phyloP scores from a whole-genome alignment of 768 basidiomycete genomes.

The Dentipellis fragilis region DNA sequence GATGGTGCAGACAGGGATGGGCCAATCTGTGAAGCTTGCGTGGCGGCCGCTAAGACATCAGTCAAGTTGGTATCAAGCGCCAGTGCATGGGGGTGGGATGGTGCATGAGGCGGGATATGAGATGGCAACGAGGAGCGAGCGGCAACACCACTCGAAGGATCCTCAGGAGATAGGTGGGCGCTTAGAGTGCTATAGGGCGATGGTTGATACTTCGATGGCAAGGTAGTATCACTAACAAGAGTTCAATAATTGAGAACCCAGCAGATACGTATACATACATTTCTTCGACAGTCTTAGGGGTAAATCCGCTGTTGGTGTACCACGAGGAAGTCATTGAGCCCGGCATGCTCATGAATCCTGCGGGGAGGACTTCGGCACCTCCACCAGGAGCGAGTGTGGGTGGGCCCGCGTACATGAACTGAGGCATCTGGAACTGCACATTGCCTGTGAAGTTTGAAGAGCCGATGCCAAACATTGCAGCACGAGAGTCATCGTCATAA shows the following conservation, averaged over 20 bases:
- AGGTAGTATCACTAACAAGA: background rate
- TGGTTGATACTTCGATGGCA: background rate
- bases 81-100: background rate
- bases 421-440: slow-evolving; percentile 46
- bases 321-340: slow-evolving; percentile 12
- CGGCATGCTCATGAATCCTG: background rate
- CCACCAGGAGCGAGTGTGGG: slow-evolving; percentile 62
- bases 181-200: background rate
- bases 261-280: slow-evolving; percentile 4
- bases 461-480: background rate
- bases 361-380: slow-evolving; percentile 63
- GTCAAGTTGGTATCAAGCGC: background rate
- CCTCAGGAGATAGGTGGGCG: background rate
- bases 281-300: slow-evolving; percentile 2
- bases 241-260: slow-evolving; percentile 1
- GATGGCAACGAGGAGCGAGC: background rate
- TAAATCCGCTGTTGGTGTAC: slow-evolving; percentile 9
- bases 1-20: slow-evolving; percentile 17
- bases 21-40: background rate
- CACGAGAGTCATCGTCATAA: background rate
- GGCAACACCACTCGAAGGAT: background rate
- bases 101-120: background rate
- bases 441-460: slow-evolving; percentile 19
- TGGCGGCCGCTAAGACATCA: background rate
- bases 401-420: slow-evolving; percentile 46